Evolutionary conservation across 2,329 filamentous ascomycete species (phyloP).

Genomic region (Stagonosporopsis chrysanthemi): DNA sequence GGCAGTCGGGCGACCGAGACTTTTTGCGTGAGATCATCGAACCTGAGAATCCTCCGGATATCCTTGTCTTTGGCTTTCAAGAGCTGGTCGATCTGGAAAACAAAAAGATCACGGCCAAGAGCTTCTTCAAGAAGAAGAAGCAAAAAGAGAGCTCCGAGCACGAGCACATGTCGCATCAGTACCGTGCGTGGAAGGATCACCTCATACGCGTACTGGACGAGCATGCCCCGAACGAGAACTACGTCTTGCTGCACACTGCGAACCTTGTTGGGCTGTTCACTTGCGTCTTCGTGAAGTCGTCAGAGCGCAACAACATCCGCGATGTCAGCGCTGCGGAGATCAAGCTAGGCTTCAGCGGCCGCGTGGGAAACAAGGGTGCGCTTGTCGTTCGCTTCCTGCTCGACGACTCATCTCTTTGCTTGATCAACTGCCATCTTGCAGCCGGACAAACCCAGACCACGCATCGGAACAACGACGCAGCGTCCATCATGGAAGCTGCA

Average conservation of each 20-base stretch:
- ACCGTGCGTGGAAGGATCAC: slow-evolving; percentile 95
- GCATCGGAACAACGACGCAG: slow-evolving; percentile 90
- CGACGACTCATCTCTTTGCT: slow-evolving; percentile 93
- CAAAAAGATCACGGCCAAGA: slow-evolving; percentile 96
- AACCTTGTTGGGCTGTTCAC: slow-evolving; percentile 94
- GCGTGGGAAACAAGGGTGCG: slow-evolving; percentile 96
- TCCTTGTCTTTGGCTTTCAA: slow-evolving; percentile 95
- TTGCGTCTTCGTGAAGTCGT: slow-evolving; percentile 90
- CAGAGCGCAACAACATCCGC: slow-evolving; percentile 76
- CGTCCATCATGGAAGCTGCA: slow-evolving; percentile 82
- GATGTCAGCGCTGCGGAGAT: slow-evolving; percentile 83
- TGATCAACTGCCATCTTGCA: slow-evolving; percentile 96
- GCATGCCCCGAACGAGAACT: slow-evolving; percentile 78
- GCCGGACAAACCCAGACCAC: slow-evolving; percentile 91
- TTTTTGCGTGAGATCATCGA: slow-evolving; percentile 85
- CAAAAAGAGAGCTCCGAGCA: slow-evolving; percentile 85
- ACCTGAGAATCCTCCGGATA: slow-evolving; percentile 80
- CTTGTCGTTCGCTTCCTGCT: slow-evolving; percentile 90
- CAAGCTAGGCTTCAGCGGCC: slow-evolving; percentile 93
- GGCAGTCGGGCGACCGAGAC: slow-evolving; percentile 72
- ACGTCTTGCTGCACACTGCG: slow-evolving; percentile 85
- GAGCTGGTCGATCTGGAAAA: slow-evolving; percentile 98
- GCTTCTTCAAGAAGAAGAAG: slow-evolving; percentile 78
- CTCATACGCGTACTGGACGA: slow-evolving; percentile 83
- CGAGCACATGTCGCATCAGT: slow-evolving; percentile 95